Evolutionary conservation across 2,329 filamentous ascomycete genomes (phyloP), one percentile per base, ranked within the genome.

Genomic region (Penicillium sp.): DNA sequence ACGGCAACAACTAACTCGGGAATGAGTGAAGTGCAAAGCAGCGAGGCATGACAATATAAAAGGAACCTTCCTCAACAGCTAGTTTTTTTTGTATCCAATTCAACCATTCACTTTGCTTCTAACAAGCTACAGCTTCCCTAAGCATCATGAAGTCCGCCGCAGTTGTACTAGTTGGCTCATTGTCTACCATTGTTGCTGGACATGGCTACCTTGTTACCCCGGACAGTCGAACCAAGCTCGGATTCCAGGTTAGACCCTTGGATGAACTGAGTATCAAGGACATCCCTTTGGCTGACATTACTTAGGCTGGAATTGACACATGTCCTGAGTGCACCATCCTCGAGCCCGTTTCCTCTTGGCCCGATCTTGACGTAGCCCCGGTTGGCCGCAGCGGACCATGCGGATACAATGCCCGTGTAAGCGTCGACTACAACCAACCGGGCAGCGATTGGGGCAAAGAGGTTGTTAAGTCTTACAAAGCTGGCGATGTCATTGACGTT

Each of bases 301-400:
- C 5, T 5, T 55, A 81, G 80, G 71, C 77, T 29, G 78, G 77
- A 0, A 67, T 75, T 4, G 81, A 82, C 58, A 77, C 79, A 0
- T 83, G 81, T 61, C 81, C 81, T 0, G 81, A 83, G 65, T 83
- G 81, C 60, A 76, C 79, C 7, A 83, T 83, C 53, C 76, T 81
- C 1, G 81, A 83, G 57, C 81, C 81, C 0, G 81, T 83, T 3
- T 57, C 62, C 0, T 69, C 80, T 1, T 83, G 80, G 80, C 81
- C 81, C 0, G 71, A 81, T 45, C 69, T 82, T 5, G 70, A 77
- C 20, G 67, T 62, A 0, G 80, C 80, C 0, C 65, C 68, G 2
- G 79, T 83, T 1, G 77, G 77, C 18, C 74, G 79, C 3, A 80
- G 74, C 50, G 81, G 81, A 0, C 77, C 79, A 2, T 83, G 81